Conservation (phyloP, 2,329 filamentous ascomycete species). For the Biscogniauxia marginata region DNA sequence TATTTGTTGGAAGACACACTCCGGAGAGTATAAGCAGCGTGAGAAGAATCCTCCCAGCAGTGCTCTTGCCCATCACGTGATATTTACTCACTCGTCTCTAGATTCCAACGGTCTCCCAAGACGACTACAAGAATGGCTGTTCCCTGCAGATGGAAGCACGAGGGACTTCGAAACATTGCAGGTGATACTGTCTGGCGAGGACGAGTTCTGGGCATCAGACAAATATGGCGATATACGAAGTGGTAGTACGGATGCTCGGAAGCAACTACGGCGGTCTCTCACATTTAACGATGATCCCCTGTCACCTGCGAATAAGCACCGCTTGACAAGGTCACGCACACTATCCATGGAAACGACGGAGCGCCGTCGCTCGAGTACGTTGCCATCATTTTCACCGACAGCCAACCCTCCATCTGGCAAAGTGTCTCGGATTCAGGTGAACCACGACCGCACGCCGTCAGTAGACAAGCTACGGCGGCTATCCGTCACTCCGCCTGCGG, state of each 20-base stretch:
- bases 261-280: slow-evolving; percentile 25
- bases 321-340: slow-evolving; percentile 9
- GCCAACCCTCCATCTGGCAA: slow-evolving; percentile 8
- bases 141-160: slow-evolving; percentile 27
- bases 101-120: slow-evolving; percentile 28
- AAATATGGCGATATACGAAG: slow-evolving; percentile 27
- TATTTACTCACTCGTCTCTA: slow-evolving; percentile 4
- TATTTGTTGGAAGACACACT: slow-evolving; percentile 32
- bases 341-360: slow-evolving; percentile 11
- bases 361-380: slow-evolving; percentile 24
- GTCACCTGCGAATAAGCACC: slow-evolving; percentile 10
- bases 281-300: slow-evolving; percentile 18
- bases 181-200: slow-evolving; percentile 30
- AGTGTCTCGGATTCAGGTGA: slow-evolving; percentile 4
- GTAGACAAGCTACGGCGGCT: slow-evolving; percentile 17
- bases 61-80: background rate
- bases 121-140: slow-evolving; percentile 29
- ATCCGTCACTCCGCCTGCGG: slow-evolving; percentile 15
- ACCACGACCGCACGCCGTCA: slow-evolving; percentile 16
- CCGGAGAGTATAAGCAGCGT: slow-evolving; percentile 30
- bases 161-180: slow-evolving; percentile 32
- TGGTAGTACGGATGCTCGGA: slow-evolving; percentile 14
- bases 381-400: slow-evolving; percentile 18
- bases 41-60: slow-evolving; percentile 5
- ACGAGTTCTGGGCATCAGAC: slow-evolving; percentile 30